A percentile compares a stretch with the other conserved stretches of the same genome.
phyloP scores from a whole-genome alignment of 176 grass and related monocot genomes.

The Aegilops speltoides region DNA sequence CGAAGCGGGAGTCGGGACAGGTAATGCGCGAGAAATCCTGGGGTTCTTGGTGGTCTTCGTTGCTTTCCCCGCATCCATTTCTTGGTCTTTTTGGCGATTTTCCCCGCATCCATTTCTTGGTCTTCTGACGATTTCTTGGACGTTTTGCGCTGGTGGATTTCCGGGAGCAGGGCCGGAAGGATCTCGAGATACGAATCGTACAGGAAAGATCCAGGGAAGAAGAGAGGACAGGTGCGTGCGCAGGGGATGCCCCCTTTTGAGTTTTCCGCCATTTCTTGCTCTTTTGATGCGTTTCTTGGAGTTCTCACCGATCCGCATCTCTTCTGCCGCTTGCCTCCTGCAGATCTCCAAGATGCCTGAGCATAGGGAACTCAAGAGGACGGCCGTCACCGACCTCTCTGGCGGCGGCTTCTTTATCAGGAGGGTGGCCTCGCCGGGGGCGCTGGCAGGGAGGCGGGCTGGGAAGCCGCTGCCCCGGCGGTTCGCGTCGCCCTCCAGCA shows the following conservation, averaged over 20 bases:
- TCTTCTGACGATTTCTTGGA: conserved; percentile 6
- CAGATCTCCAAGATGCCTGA: conserved; percentile 50
- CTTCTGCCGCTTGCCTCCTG: background rate
- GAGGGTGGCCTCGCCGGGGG: conserved; percentile 52
- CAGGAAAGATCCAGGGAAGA: background rate
- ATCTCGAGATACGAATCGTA: background rate
- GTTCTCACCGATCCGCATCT: conserved; percentile 17
- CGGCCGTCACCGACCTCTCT: conserved; percentile 17
- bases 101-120: background rate
- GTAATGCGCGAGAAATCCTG: background rate
- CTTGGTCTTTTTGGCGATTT: conserved; percentile 5
- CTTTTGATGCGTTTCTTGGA: background rate
- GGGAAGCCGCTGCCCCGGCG: conserved; percentile 25
- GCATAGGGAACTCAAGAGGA: conserved; percentile 35
- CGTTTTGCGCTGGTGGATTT: background rate
- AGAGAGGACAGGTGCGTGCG: conserved; percentile 16
- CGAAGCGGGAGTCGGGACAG: background rate
- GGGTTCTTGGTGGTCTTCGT: background rate
- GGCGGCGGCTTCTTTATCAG: conserved; percentile 68
- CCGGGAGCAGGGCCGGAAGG: background rate
- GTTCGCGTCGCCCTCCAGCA: conserved; percentile 17
- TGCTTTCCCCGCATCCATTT: background rate
- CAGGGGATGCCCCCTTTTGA: background rate
- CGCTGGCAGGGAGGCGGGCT: conserved; percentile 20
- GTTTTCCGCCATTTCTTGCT: background rate